Conservation (phyloP, 345 rosid genomes). For the Lepidium africanum region DNA sequence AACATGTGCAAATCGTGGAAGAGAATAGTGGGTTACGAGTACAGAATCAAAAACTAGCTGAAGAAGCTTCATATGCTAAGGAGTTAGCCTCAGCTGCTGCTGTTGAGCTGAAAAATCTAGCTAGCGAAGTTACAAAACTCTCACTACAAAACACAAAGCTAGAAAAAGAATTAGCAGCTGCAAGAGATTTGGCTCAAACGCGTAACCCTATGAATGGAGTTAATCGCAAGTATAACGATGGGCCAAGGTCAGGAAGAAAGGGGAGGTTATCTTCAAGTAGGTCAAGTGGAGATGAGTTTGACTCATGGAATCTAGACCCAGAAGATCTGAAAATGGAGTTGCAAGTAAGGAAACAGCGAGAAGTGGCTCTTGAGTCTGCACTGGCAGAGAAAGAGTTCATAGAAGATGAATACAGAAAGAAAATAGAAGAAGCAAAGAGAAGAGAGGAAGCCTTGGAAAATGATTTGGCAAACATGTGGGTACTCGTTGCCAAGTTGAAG, state of each 20-base stretch:
- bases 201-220: constrained; percentile 58
- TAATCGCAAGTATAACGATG: constrained; percentile 62
- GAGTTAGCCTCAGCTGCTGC: constrained; percentile 99
- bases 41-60: constrained; percentile 86
- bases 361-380: constrained; percentile 79
- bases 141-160: constrained; percentile 75
- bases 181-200: constrained; percentile 61
- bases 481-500: constrained; percentile 96
- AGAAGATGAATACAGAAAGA: constrained; percentile 80
- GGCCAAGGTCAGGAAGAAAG: constrained; percentile 58
- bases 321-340: constrained; percentile 80
- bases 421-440: constrained; percentile 75
- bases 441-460: constrained; percentile 92
- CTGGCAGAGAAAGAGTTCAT: constrained; percentile 75
- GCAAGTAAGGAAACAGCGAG: constrained; percentile 86
- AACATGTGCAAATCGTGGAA: constrained; percentile 75
- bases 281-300: constrained; percentile 64
- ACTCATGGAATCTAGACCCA: constrained; percentile 71
- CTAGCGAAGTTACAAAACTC: constrained; percentile 84
- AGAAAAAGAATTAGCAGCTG: constrained; percentile 68
- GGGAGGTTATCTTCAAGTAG: constrained; percentile 63
- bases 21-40: constrained; percentile 82
- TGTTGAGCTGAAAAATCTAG: constrained; percentile 93
- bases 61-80: constrained; percentile 96
- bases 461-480: constrained; percentile 99